Base-by-base conservation (phyloP, 495 filamentous ascomycete species). In the Aspergillus coremiiformis region DNA sequence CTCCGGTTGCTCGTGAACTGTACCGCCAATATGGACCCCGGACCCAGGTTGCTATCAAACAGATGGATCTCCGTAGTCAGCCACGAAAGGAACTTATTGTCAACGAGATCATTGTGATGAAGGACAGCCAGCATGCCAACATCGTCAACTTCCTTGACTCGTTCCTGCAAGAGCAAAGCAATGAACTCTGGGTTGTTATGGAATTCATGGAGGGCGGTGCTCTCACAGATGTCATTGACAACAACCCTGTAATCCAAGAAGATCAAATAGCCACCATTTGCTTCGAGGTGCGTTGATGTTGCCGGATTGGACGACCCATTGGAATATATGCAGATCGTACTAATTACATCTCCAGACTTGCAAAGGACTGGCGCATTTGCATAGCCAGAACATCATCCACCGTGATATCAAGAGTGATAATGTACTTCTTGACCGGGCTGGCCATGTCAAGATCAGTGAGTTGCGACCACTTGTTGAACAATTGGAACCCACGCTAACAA, bases 361-460 rank as follows among this genome's bases (percentile, higher is more conserved):
- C 78, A 89, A 87, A 71, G 93, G 93, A 53, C 73, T 98, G 57
- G 85, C 94, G 56, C 92, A 97, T 66, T 76, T 97, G 6, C 93
- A 98, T 72, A 81, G 82, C 51, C 91, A 96, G 65, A 91, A 88
- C 69, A 97, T 97, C 58, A 98, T 98, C 58, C 93, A 98, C 66
- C 90, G 93, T 69, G 93, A 98, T 69, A 98, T 98, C 71, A 98
- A 98, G 81, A 89, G 84, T 73, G 93, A 97, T 73, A 98, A 98
- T 63, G 93, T 98, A 49, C 82, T 98, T 30, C 78, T 98, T 45
- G 91, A 96, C 67, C 86, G 85, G 46, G 84, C 87, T 59, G 93
- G 93, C 47, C 90, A 95, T 60, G 93, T 98, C 67, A 98, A 98
- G 67, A 96, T 98, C 59, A 98, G 89, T 95, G 78, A 69, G 89